phyloP scores from a whole-genome alignment of 768 basidiomycete species.

The Cystofilobasidium bisporidii region DNA sequence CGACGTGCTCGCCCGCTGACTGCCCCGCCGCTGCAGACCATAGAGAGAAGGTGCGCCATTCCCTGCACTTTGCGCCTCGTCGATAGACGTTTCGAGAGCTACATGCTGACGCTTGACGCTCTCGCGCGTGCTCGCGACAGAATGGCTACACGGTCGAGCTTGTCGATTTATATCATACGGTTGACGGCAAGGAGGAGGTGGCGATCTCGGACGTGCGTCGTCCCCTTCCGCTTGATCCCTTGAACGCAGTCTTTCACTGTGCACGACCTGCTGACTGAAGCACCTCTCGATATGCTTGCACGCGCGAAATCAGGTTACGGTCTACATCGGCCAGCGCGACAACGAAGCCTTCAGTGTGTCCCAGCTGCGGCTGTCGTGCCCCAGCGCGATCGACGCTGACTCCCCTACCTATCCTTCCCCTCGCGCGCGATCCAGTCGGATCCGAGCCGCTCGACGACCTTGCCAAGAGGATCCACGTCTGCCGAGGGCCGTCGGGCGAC shows the following conservation, averaged over 20 bases:
- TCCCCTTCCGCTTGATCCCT: constrained; percentile 25
- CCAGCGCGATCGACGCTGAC: background rate
- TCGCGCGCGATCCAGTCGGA: constrained; percentile 51
- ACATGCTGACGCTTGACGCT: too few species aligned
- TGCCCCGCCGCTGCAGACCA: constrained; percentile 49
- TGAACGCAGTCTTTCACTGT: background rate
- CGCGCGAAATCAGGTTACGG: constrained; percentile 42
- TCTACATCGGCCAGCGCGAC: constrained; percentile 76
- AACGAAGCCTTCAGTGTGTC: constrained; percentile 78
- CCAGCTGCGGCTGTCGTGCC: background rate
- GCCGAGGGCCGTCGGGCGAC: constrained; percentile 74
- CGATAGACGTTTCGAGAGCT: too few species aligned
- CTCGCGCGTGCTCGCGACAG: too few species aligned
- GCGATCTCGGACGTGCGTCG: constrained; percentile 41
- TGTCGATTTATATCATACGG: constrained; percentile 59
- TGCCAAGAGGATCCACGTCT: constrained; percentile 59
- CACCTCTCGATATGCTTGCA: too few species aligned
- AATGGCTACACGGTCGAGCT: constrained; percentile 83
- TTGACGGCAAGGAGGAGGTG: constrained; percentile 49
- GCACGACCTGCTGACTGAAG: background rate
- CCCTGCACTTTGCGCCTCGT: too few species aligned
- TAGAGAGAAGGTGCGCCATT: constrained; percentile 84
- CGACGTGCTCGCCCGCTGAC: too few species aligned
- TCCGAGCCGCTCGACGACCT: constrained; percentile 65
- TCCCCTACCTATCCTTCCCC: background rate